Evolutionary conservation across 2,329 filamentous ascomycete species (phyloP).

Genomic region (Neonectria faginata): DNA sequence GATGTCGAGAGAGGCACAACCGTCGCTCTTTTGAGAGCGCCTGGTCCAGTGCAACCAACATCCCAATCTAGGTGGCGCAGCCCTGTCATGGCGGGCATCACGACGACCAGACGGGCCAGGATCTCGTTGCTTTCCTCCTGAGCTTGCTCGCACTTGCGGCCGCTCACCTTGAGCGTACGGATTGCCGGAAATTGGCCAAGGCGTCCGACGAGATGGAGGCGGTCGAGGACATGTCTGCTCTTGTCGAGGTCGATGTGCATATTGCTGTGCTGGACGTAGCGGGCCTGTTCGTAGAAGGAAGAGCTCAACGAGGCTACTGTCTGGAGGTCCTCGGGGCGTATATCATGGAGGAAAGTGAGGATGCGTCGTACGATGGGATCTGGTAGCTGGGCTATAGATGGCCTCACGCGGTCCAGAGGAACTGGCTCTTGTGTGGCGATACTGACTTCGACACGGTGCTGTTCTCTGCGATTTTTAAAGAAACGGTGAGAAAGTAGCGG

Average conservation of each 20-base stretch:
- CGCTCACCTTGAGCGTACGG: slow-evolving; percentile 16
- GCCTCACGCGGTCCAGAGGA: slow-evolving; percentile 4
- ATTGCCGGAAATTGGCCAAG: slow-evolving; percentile 20
- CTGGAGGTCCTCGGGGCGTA: background rate
- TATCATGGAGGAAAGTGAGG: slow-evolving; percentile 7
- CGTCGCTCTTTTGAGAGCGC: background rate
- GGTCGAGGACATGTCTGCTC: slow-evolving; percentile 1
- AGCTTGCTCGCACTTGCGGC: background rate
- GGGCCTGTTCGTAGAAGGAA: slow-evolving; percentile 15
- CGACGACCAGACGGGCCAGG: slow-evolving; percentile 2
- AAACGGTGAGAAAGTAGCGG: no score
- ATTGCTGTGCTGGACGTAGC: slow-evolving; percentile 20
- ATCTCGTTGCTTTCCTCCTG: slow-evolving; percentile 4
- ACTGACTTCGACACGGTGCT: no score
- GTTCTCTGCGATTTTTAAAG: no score
- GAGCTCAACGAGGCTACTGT: slow-evolving; percentile 1
- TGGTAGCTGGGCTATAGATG: slow-evolving; percentile 21
- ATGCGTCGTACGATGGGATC: slow-evolving; percentile 18
- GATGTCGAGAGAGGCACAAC: slow-evolving; percentile 3
- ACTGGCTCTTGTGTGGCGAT: slow-evolving; percentile 1
- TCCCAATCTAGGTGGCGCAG: slow-evolving; percentile 21
- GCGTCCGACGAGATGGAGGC: slow-evolving; percentile 16
- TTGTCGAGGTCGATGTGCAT: slow-evolving; percentile 24
- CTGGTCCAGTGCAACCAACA: background rate
- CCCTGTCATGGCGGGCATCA: slow-evolving; percentile 19